Base-by-base conservation (phyloP, 2,329 filamentous ascomycete genomes). In the Aquanectria penicillioides region DNA sequence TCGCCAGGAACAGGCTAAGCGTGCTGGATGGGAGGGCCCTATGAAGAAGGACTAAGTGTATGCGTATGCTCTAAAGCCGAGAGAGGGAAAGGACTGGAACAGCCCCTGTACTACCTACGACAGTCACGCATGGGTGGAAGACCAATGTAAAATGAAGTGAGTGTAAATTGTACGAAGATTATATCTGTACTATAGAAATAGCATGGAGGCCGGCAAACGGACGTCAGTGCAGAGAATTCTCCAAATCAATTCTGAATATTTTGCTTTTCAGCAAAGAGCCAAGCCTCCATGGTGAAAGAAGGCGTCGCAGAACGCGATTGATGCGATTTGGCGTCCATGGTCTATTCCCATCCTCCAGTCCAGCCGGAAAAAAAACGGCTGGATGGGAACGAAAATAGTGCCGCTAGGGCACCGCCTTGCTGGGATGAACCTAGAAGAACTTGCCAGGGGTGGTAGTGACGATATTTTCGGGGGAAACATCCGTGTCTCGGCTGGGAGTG, bases 341-440 rank as follows among this genome's bases (percentile, higher is more conserved):
- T n/a, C n/a, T n/a, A n/a, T n/a, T n/a, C n/a, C n/a, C n/a, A n/a
- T n/a, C n/a, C n/a, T n/a, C n/a, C n/a, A n/a, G n/a, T n/a, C n/a
- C n/a, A n/a, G n/a, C n/a, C n/a, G n/a, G n/a, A n/a, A n/a, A n/a
- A n/a, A n/a, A n/a, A n/a, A n/a, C n/a, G n/a, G n/a, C n/a, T n/a
- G n/a, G n/a, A n/a, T n/a, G n/a, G n/a, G n/a, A n/a, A n/a, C n/a
- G n/a, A n/a, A n/a, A n/a, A n/a, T n/a, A n/a, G n/a, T n/a, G 20
- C 26, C 13, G 8, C 20, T 31, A 28, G n/a, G n/a, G n/a, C n/a
- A n/a, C n/a, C 33, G 15, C 47, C 13, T 44, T 20, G 12, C 12
- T n/a, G 31, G 22, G n/a, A 46, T 22, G 23, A 10, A 13, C 25
- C 66, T 75, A 86, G 65, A 86, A 85, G 73, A 86, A 86, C 74